phyloP scores from a whole-genome alignment of 768 basidiomycete species.

The Auriscalpium orientale region DNA sequence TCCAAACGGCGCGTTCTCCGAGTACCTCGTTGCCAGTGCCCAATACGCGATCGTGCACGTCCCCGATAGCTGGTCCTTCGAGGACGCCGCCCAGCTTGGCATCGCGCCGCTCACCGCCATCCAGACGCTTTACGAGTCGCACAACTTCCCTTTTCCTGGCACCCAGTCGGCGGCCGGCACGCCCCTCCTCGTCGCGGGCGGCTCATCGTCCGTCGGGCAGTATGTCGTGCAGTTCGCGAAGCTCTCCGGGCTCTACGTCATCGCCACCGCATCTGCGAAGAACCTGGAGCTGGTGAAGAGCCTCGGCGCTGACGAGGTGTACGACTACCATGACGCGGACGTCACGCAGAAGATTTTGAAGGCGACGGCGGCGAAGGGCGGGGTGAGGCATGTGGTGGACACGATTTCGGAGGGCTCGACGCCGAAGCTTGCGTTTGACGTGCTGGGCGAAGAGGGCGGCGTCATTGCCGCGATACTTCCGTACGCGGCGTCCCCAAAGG shows the following conservation, averaged over 20 bases:
- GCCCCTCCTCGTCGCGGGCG: constrained; percentile 23
- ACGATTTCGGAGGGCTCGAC: background rate
- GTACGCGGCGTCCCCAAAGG: background rate
- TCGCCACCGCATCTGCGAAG: constrained; percentile 27
- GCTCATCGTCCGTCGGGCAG: constrained; percentile 28
- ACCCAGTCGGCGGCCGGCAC: background rate
- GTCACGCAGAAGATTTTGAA: constrained; percentile 8
- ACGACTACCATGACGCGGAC: constrained; percentile 15
- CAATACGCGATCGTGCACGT: constrained; percentile 13
- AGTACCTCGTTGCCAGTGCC: constrained; percentile 20
- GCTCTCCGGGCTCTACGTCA: constrained; percentile 25
- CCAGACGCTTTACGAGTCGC: constrained; percentile 8
- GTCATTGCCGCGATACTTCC: too few relatives aligned
- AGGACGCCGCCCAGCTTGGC: constrained; percentile 9
- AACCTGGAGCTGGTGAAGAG: constrained; percentile 30
- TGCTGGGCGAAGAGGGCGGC: background rate
- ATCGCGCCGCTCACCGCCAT: constrained; percentile 10
- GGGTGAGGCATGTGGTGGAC: too few relatives aligned
- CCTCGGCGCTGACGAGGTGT: constrained; percentile 29
- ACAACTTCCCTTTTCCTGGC: background rate
- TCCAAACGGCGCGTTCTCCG: constrained; percentile 19
- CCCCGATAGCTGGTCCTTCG: constrained; percentile 12
- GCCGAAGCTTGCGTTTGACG: constrained; percentile 1
- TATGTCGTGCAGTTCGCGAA: constrained; percentile 24
- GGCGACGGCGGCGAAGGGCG: background rate